These are phyloP conservation scores for Schizosaccharomyces japonicus DNA, from an alignment of 805 yeast species.

Conservation along the genomic window DNA sequence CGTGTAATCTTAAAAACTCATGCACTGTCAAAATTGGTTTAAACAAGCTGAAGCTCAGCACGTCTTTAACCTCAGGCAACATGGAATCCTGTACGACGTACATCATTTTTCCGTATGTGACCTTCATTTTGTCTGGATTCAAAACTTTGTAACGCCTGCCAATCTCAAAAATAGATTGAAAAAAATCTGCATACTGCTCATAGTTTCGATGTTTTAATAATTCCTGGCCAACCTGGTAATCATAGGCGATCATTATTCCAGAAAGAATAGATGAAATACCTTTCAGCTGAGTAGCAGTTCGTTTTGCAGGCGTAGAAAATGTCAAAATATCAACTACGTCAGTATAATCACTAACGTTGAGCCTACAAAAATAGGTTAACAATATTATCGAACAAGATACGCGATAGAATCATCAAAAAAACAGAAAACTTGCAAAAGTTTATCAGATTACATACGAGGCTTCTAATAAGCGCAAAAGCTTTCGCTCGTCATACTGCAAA, in stretches of 20 bases:
- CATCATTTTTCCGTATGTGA: constrained; percentile 53
- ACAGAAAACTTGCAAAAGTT: constrained; percentile 4
- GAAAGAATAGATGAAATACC: constrained; percentile 60
- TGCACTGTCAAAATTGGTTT: constrained; percentile 47
- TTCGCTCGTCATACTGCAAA: constrained; percentile 43
- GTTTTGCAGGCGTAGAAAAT: constrained; percentile 39
- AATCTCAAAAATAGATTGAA: constrained; percentile 43
- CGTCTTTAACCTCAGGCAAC: constrained; percentile 40
- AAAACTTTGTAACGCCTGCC: constrained; percentile 62
- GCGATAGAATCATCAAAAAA: background rate
- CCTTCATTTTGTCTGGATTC: constrained; percentile 66
- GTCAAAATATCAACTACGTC: constrained; percentile 46
- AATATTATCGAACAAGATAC: constrained; percentile 2
- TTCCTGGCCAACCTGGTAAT: constrained; percentile 43
- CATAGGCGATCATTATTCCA: constrained; percentile 56
- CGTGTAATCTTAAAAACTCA: constrained; percentile 22
- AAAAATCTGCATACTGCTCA: constrained; percentile 49
- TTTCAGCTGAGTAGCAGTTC: constrained; percentile 46
- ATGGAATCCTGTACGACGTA: constrained; percentile 63
- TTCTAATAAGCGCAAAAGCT: constrained; percentile 29
- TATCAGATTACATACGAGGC: constrained; percentile 1
- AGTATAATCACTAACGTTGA: constrained; percentile 57
- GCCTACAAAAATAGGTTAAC: constrained; percentile 36
- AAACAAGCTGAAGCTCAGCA: constrained; percentile 54
- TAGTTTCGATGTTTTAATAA: constrained; percentile 44